Base-by-base conservation (phyloP, 805 yeast species). In the Scheffersomyces lignosus region DNA sequence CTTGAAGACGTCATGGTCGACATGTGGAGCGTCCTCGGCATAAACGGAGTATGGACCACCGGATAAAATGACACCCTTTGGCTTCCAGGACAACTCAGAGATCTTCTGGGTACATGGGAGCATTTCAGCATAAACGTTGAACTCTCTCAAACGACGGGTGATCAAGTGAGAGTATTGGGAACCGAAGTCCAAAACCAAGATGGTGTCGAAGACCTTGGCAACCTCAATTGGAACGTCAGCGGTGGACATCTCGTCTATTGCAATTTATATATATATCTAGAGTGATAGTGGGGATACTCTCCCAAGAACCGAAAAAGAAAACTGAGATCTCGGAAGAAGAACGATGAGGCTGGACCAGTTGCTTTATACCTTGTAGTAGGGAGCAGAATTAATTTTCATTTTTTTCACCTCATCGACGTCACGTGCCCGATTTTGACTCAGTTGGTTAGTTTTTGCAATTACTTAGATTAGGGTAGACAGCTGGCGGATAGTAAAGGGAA, bases 11-110 rank as follows among this genome's bases (percentile, higher is more conserved):
- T 79, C 97, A 49, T 82, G 93, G 71, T 93, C 99, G 40, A 91
- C 99, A 66, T 93, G 99, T 29, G 99, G 99, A 44, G 97, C 89
- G 53, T 83, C 98, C 40, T 80, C 83, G 41, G 85, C 96, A 61
- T 91, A 93, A 34, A 93, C 99, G 9, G 98, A 89, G 82, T 87
- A 93, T 36, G 99, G 99, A 48, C 96, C 93, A 47, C 99, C 99
- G 31, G 97, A 89, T 45, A 93, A 73, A 58, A 93, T 93, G 41
- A 93, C 83, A 71, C 99, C 99, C 64, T 83, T 87, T 51, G 99
- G 99, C 62, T 80, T 90, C 95, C 96, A 93, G 42, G 81, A 67
- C 54, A 93, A 77, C 51, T 91, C 97, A 37, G 83, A 62, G 60
- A 93, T 91, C 74, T 93, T 93, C 71, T 95, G 99, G 37, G 99